These are phyloP conservation scores for Hypoxylon perforatum DNA, from an alignment of 495 filamentous ascomycete species.

Conservation along the genomic window DNA sequence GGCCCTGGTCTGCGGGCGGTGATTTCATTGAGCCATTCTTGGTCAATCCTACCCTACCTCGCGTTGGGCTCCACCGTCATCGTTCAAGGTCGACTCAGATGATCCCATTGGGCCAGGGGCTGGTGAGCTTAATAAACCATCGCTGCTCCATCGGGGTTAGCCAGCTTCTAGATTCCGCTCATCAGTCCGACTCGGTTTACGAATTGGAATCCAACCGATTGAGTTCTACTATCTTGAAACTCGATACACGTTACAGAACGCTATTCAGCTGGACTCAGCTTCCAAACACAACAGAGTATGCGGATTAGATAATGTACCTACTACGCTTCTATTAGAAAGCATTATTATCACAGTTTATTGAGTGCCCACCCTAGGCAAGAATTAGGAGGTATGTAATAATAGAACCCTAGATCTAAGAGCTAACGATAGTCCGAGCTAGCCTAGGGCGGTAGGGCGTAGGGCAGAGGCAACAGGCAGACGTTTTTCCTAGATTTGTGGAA, in stretches of 20 bases:
- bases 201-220: not conserved
- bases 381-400: constrained; percentile 19
- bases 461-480: constrained; percentile 12
- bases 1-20: constrained; percentile 16
- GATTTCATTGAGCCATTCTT: constrained; percentile 38
- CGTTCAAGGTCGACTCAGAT: constrained; percentile 17
- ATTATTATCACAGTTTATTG: too few relatives aligned
- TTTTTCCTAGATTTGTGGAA: constrained; percentile 13
- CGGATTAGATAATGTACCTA: too few relatives aligned
- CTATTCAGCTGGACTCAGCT: constrained; percentile 5
- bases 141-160: constrained; percentile 7
- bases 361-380: too few relatives aligned
- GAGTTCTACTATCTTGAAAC: not conserved
- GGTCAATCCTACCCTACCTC: constrained; percentile 33
- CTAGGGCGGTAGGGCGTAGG: too few relatives aligned
- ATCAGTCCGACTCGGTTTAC: not conserved
- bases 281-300: constrained; percentile 2
- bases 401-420: constrained; percentile 12
- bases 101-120: constrained; percentile 12
- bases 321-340: too few relatives aligned
- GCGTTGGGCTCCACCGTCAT: constrained; percentile 29
- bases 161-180: constrained; percentile 21
- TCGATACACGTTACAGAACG: not conserved
- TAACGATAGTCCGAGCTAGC: not conserved
- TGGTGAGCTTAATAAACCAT: constrained; percentile 21